Conservation (phyloP, 352 stramenopile genomes). For the Phytophthora fragariae region DNA sequence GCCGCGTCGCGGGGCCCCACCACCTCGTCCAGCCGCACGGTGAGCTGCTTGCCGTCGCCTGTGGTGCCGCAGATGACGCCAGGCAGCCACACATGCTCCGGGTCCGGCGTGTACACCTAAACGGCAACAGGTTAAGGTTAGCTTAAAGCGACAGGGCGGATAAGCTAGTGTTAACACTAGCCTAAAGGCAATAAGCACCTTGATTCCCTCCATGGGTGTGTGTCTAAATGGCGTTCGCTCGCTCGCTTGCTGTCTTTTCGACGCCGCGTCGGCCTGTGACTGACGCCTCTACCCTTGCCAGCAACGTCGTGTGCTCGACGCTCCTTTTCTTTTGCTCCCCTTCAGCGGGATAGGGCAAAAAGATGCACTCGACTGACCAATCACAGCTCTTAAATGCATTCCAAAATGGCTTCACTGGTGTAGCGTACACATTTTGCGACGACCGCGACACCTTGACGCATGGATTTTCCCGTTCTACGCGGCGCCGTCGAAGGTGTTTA, state of each 20-base stretch:
- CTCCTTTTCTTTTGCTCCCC: slow-evolving; percentile 28
- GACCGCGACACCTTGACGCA: slow-evolving; percentile 9
- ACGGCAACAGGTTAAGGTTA: slow-evolving; percentile 16
- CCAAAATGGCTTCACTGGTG: slow-evolving; percentile 37
- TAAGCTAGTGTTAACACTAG: neutral
- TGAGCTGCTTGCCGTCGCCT: slow-evolving; percentile 54
- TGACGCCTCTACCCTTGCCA: slow-evolving; percentile 22
- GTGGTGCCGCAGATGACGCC: slow-evolving; percentile 69
- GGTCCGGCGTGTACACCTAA: slow-evolving; percentile 78
- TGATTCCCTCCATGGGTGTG: slow-evolving; percentile 65
- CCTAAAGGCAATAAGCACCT: slow-evolving; percentile 37
- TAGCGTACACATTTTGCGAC: slow-evolving; percentile 23
- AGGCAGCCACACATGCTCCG: slow-evolving; percentile 83
- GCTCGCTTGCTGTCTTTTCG: slow-evolving; percentile 1
- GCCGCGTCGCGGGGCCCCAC: slow-evolving; percentile 53
- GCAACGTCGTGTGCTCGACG: slow-evolving; percentile 26
- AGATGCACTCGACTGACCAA: slow-evolving; percentile 14
- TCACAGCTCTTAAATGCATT: slow-evolving; percentile 4
- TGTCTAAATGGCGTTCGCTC: neutral
- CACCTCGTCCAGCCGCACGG: slow-evolving; percentile 73
- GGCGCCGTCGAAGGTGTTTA: neutral
- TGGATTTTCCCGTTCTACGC: slow-evolving; percentile 16
- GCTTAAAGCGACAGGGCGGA: slow-evolving; percentile 36
- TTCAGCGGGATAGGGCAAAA: slow-evolving; percentile 21
- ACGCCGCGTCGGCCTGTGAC: slow-evolving; percentile 11